Evolutionary conservation across 108 stramenopile genomes (phyloP), one percentile per base, ranked within the genome.

Genomic region (Licmophora abbreviata): DNA sequence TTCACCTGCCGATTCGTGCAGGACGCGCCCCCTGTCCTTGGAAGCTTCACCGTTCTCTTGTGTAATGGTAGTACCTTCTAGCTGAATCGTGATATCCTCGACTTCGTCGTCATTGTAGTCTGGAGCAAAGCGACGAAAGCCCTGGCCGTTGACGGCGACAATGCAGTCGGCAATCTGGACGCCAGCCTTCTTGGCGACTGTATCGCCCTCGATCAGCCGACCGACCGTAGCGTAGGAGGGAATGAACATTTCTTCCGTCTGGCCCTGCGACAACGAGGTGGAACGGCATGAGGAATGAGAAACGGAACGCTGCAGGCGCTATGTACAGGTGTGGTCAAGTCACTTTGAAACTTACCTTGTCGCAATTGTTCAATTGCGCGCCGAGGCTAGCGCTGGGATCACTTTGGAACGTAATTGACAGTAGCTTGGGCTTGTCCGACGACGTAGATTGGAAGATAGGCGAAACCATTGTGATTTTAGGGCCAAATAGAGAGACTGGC

Each of bases 111-210:
- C 80, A 1, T 79, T 63, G 41, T 68, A 85, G 63, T 88, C 81
- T 0, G 87, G 80, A 2, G 83, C 73, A 59, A 85, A 85, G 33
- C 87, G 51, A 29, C 87, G 83, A 54, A 68, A 88, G 7, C 83
- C 83, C 32, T 71, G 35, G 8, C 73, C 76, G 58, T 75, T 85
- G 29, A 88, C 75, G 4, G 83, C 87, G 5, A 85, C 81, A 33
- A 88, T 80, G 36, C 59, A 64, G 61, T 88, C 87, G 2, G 76
- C 80, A 1, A 79, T 73, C 26, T 67, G 52, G 28, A 85, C 83
- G 33, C 79, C 87, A 38, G 52, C 55, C 44, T 69, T 69, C n/a
- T 51, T 28, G 10, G 83, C 87, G 0, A 88, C 56, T n/a, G 77
- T 79, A 12, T 76, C 72, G 21, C 74, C 73, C 26, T 63, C 61